These are phyloP conservation scores for Cercis canadensis DNA, from an alignment of 306 rosid species.

Conservation along the genomic window DNA sequence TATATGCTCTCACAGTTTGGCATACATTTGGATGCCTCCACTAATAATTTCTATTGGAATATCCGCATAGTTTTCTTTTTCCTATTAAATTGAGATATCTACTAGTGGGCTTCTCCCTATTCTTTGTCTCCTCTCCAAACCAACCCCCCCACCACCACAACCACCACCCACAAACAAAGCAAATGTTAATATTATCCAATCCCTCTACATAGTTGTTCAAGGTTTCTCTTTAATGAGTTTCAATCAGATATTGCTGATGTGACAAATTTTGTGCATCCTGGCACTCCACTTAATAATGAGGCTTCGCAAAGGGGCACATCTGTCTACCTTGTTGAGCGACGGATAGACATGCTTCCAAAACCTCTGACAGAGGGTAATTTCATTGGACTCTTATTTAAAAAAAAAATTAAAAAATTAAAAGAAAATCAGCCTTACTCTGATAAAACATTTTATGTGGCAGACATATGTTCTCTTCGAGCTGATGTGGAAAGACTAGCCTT, in stretches of 20 bases:
- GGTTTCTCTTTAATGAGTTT: slow-evolving; percentile 57
- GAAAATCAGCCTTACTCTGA: neutral
- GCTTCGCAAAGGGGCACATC: slow-evolving; percentile 99
- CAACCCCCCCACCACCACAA: no score
- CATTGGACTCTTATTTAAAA: slow-evolving; percentile 15
- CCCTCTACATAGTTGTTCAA: slow-evolving; percentile 13
- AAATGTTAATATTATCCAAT: no score
- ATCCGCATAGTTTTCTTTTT: no score
- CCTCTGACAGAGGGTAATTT: slow-evolving; percentile 90
- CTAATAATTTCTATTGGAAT: no score
- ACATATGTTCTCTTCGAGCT: slow-evolving; percentile 95
- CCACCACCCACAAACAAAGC: no score
- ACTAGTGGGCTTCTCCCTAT: no score
- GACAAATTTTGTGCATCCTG: slow-evolving; percentile 89
- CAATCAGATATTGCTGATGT: slow-evolving; percentile 95
- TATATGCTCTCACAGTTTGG: no score
- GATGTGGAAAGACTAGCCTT: slow-evolving; percentile 98
- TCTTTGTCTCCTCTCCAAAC: no score
- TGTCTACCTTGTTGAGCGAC: slow-evolving; percentile 92
- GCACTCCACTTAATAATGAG: slow-evolving; percentile 88
- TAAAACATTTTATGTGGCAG: slow-evolving; percentile 58
- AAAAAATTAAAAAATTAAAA: neutral
- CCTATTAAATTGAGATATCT: no score
- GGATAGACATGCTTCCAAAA: slow-evolving; percentile 99
- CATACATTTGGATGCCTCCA: no score